Evolutionary conservation across 2,329 filamentous ascomycete species (phyloP).

Genomic region (Rhexocercosporidium sp.): DNA sequence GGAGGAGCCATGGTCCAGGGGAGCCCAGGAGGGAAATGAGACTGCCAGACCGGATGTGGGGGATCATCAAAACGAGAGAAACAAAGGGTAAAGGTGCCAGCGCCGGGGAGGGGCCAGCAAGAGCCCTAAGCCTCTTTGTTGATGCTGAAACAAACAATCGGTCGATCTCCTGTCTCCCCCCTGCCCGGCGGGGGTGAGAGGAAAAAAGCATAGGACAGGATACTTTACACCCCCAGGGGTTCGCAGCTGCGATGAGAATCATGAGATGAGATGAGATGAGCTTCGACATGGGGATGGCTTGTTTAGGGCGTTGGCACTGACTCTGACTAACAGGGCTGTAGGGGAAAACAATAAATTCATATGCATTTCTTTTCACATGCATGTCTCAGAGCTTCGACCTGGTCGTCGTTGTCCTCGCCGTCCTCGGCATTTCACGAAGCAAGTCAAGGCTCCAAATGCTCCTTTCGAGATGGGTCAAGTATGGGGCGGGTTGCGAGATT

Average conservation of each 20-base stretch:
- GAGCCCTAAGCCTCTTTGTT: constrained; percentile 1
- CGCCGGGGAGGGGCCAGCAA: background rate
- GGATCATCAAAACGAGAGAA: constrained; percentile 11
- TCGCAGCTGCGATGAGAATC: background rate
- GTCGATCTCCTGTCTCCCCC: background rate
- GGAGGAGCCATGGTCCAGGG: background rate
- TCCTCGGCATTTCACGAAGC: background rate
- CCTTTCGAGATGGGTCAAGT: background rate
- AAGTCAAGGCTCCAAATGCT: background rate
- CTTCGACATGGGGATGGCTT: constrained; percentile 4
- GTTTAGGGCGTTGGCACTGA: background rate
- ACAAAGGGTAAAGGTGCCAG: background rate
- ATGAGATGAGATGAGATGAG: constrained; percentile 14
- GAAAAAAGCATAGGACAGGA: too few species aligned
- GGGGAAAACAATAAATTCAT: background rate
- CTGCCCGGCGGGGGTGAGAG: background rate
- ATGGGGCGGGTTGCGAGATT: constrained; percentile 6
- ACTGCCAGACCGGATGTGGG: constrained; percentile 16
- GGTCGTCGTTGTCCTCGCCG: background rate
- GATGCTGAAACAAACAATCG: constrained; percentile 18
- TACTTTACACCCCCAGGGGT: background rate
- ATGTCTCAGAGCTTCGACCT: background rate
- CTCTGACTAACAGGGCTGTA: background rate
- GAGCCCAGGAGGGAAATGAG: background rate
- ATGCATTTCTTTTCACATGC: background rate